phyloP scores from a whole-genome alignment of 306 rosid species.

The Glycine soja region DNA sequence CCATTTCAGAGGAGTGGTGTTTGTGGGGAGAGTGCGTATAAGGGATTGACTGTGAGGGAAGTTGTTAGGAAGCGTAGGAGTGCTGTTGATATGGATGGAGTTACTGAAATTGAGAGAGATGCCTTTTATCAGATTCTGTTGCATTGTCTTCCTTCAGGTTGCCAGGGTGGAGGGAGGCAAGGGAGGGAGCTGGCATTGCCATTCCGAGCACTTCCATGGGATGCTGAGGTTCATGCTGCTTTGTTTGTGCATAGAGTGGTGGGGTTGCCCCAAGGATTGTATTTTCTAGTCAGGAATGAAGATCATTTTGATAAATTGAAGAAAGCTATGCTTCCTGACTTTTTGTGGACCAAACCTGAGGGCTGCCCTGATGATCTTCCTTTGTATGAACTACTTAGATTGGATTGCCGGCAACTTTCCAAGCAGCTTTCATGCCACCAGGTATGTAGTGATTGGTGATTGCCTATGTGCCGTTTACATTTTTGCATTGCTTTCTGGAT shows the following conservation, averaged over 20 bases:
- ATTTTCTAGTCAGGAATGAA: slow-evolving; percentile 89
- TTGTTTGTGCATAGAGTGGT: slow-evolving; percentile 92
- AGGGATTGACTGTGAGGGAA: slow-evolving; percentile 71
- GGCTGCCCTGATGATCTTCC: slow-evolving; percentile 86
- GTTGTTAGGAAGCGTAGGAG: slow-evolving; percentile 90
- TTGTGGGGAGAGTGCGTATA: slow-evolving; percentile 59
- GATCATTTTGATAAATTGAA: slow-evolving; percentile 75
- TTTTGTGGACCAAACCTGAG: slow-evolving; percentile 81
- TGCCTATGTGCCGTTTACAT: neutral
- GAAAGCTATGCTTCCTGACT: slow-evolving; percentile 64
- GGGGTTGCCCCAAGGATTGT: slow-evolving; percentile 79
- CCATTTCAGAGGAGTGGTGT: slow-evolving; percentile 71
- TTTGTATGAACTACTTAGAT: slow-evolving; percentile 68
- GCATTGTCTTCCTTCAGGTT: slow-evolving; percentile 95
- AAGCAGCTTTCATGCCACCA: slow-evolving; percentile 84
- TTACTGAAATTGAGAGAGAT: slow-evolving; percentile 67
- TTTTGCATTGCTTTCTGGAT: slow-evolving; percentile 14
- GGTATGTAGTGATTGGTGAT: slow-evolving; percentile 50
- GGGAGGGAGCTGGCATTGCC: slow-evolving; percentile 68
- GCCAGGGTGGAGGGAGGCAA: slow-evolving; percentile 58
- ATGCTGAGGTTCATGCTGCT: slow-evolving; percentile 89
- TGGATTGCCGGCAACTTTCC: slow-evolving; percentile 59
- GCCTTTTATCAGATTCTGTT: slow-evolving; percentile 82
- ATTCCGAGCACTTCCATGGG: slow-evolving; percentile 81
- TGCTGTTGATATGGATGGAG: slow-evolving; percentile 94